phyloP scores from a whole-genome alignment of 75 land plant genomes.

The Sequoia sempervirens region DNA sequence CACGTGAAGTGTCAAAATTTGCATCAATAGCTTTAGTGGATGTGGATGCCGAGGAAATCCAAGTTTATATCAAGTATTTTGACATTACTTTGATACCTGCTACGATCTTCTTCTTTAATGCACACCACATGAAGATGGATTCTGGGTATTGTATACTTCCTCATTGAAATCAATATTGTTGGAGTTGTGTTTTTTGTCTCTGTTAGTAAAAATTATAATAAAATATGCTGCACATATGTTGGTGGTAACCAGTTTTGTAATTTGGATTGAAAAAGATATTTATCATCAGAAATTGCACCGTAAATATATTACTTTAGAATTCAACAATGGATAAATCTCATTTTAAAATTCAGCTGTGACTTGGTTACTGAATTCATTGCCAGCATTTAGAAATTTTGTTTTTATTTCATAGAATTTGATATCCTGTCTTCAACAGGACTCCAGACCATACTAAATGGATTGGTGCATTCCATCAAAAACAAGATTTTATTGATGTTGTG shows the following conservation, averaged over 20 bases:
- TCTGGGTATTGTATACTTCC: slow-evolving; percentile 56
- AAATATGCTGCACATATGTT: neutral
- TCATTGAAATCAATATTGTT: neutral
- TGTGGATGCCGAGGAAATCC: slow-evolving; percentile 71
- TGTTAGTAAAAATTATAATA: neutral
- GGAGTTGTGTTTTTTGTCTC: neutral
- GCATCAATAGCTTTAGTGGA: slow-evolving; percentile 77
- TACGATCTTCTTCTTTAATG: slow-evolving; percentile 96
- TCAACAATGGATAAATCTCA: neutral
- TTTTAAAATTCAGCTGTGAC: neutral
- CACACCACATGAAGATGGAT: slow-evolving; percentile 99
- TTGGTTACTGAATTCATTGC: neutral
- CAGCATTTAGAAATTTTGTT: neutral
- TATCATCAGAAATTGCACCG: neutral
- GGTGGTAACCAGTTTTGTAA: neutral
- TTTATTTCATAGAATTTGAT: neutral
- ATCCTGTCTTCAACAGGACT: slow-evolving; percentile 25
- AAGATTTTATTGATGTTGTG: slow-evolving; percentile 53
- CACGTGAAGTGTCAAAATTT: slow-evolving; percentile 77
- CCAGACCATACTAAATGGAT: slow-evolving; percentile 62
- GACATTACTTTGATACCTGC: slow-evolving; percentile 88
- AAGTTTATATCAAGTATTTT: slow-evolving; percentile 83
- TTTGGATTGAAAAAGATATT: neutral
- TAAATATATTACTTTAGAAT: neutral
- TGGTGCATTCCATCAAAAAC: slow-evolving; percentile 47